Evolutionary conservation across 306 rosid genomes (phyloP).

Genomic region (Vigna radiata): DNA sequence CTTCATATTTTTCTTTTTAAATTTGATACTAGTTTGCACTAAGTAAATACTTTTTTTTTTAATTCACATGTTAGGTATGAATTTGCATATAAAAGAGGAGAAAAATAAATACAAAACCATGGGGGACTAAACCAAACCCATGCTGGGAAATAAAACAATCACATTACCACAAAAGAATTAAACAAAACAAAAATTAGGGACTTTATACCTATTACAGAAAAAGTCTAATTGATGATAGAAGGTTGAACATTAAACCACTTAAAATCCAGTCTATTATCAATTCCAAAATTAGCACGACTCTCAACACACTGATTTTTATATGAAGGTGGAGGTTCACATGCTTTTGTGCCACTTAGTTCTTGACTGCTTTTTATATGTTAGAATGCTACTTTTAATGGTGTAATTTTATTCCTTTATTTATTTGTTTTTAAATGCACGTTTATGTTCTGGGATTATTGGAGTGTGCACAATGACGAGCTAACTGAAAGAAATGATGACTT

Average conservation of each 20-base stretch:
- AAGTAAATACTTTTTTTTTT: neutral
- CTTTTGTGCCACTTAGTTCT: neutral
- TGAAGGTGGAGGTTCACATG: constrained; percentile 2
- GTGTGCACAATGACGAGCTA: neutral
- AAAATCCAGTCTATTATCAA: no score
- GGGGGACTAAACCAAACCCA: no score
- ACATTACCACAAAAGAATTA: no score
- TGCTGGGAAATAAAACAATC: no score
- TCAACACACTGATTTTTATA: neutral
- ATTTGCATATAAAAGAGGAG: no score
- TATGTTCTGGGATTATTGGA: neutral
- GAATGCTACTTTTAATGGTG: neutral
- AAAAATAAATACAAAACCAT: no score
- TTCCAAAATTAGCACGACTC: no score
- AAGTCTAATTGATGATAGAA: no score
- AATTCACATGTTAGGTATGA: no score
- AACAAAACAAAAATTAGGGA: no score
- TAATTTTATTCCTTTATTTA: neutral
- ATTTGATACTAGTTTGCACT: neutral
- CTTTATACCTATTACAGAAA: no score
- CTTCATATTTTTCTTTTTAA: neutral
- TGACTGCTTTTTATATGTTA: neutral
- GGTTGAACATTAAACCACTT: no score
- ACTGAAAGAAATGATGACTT: constrained; percentile 7
- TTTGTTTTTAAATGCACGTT: neutral